phyloP scores from a whole-genome alignment of 768 basidiomycete species.

The Tricholoma sp. region DNA sequence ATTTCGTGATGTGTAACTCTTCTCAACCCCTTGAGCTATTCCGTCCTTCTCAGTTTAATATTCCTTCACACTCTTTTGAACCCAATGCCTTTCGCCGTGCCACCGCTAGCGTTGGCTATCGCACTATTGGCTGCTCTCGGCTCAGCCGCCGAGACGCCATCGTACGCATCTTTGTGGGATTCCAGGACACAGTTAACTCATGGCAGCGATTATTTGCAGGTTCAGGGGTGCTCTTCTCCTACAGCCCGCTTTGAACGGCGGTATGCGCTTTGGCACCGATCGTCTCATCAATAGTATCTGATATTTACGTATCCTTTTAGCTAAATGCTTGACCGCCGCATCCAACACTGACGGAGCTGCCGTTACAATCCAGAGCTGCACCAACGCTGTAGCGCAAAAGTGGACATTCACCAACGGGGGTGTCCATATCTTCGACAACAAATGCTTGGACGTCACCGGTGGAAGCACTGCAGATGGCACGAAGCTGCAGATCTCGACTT shows the following conservation, averaged over 20 bases:
- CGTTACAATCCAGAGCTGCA: conserved; percentile 44
- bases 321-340: conserved; percentile 47
- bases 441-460: conserved; percentile 44
- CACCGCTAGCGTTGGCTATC: conserved; percentile 2
- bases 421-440: conserved; percentile 40
- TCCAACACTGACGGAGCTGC: conserved; percentile 43
- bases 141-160: conserved; percentile 23
- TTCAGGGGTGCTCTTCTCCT: conserved; percentile 39
- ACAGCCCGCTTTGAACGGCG: conserved; percentile 37
- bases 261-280: conserved; percentile 19
- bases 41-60: background rate
- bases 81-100: background rate
- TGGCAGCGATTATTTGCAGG: conserved; percentile 20
- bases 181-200: background rate
- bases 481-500: conserved; percentile 51
- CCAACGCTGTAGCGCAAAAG: conserved; percentile 37
- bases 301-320: conserved; percentile 19
- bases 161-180: conserved; percentile 1
- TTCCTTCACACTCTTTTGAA: background rate
- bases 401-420: conserved; percentile 42
- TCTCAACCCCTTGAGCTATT: background rate
- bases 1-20: background rate
- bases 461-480: conserved; percentile 39
- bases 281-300: background rate
- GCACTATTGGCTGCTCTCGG: conserved; percentile 12